Conservation (phyloP, 257 asterid genomes). For the Forsythia viridissima region DNA sequence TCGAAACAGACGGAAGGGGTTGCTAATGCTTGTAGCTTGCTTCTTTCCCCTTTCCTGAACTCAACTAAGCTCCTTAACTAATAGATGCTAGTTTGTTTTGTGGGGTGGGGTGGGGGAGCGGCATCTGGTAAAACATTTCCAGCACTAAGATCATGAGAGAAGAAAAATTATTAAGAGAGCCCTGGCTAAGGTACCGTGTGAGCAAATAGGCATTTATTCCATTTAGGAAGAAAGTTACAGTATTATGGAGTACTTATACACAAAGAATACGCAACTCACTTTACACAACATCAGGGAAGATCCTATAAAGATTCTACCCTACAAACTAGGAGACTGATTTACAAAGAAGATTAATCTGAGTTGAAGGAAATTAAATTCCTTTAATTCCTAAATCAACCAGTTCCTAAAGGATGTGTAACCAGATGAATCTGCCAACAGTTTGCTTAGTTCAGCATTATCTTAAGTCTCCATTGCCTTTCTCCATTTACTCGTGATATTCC, state of each 20-base stretch:
- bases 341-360: not conserved
- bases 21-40: not conserved
- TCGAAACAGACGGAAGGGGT: not conserved
- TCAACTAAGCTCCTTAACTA: not conserved
- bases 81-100: not conserved
- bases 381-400: not conserved
- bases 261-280: not conserved
- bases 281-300: not conserved
- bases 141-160: not conserved
- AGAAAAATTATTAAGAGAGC: not conserved
- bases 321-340: not conserved
- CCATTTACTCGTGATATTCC: slow-evolving; percentile 25
- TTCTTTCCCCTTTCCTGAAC: not conserved
- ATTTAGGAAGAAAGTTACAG: not conserved
- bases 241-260: not conserved
- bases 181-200: not conserved
- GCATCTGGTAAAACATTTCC: not conserved
- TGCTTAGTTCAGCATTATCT: slow-evolving; percentile 13
- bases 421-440: not conserved
- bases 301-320: not conserved
- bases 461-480: slow-evolving; percentile 15
- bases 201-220: not conserved
- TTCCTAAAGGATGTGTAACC: not conserved
- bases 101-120: not conserved
- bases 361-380: not conserved